Conservation (phyloP, 2,329 filamentous ascomycete genomes). For the Hortaea sp. region DNA sequence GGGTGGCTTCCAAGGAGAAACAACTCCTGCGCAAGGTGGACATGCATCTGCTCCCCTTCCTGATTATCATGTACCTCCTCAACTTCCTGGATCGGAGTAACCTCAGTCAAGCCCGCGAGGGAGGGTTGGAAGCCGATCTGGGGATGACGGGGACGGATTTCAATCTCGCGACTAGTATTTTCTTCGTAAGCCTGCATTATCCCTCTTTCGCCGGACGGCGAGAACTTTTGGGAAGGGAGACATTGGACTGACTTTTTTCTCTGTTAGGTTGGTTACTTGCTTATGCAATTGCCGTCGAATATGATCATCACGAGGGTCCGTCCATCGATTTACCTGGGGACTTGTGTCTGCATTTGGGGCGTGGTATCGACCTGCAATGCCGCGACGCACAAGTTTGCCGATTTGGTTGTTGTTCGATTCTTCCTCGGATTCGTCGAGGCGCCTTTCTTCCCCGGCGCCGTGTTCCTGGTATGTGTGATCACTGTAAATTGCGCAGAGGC, state of each 20-base stretch:
- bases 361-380: slow-evolving; percentile 29
- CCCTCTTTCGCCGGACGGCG: too few relatives aligned
- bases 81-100: slow-evolving; percentile 28
- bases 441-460: slow-evolving; percentile 44
- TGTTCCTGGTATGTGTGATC: too few relatives aligned
- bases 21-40: slow-evolving; percentile 40
- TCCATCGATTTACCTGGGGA: slow-evolving; percentile 29
- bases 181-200: slow-evolving; percentile 38
- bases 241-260: too few relatives aligned
- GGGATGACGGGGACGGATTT: slow-evolving; percentile 45
- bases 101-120: slow-evolving; percentile 1
- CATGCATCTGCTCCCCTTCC: slow-evolving; percentile 37
- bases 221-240: too few relatives aligned
- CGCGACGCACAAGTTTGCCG: slow-evolving; percentile 15
- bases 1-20: slow-evolving; percentile 26
- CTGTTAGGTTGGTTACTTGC: slow-evolving; percentile 7
- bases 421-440: slow-evolving; percentile 40
- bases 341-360: slow-evolving; percentile 31
- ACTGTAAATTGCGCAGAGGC: too few relatives aligned
- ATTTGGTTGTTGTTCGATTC: slow-evolving; percentile 18
- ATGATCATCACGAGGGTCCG: slow-evolving; percentile 33
- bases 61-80: slow-evolving; percentile 37
- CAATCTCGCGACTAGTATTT: slow-evolving; percentile 54
- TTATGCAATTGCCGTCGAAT: slow-evolving; percentile 34
- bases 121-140: slow-evolving; percentile 19